Percentiles rank a stretch among this genome's conserved stretches.
Conservation (phyloP, 805 yeast genomes). For the Candida bentonensis region DNA sequence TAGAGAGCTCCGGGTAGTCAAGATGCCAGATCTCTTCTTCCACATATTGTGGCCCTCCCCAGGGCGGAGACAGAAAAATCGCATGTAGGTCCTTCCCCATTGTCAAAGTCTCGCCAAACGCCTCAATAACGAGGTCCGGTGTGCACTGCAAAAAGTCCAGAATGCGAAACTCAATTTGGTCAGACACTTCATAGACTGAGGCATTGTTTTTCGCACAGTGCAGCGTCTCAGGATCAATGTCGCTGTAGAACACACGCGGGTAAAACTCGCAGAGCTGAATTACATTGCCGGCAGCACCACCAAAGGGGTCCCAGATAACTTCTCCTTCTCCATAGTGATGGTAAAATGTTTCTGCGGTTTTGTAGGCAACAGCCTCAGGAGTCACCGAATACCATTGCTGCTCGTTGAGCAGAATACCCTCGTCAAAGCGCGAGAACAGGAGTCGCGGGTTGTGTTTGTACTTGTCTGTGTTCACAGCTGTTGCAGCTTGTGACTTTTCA, state of each 20-base stretch:
- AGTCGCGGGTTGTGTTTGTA: background rate
- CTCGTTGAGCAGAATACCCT: constrained; percentile 52
- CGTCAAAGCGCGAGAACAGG: constrained; percentile 52
- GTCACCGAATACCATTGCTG: constrained; percentile 86
- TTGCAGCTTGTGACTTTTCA: too few relatives aligned
- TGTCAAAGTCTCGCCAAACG: background rate
- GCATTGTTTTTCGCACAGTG: constrained; percentile 36
- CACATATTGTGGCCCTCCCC: background rate
- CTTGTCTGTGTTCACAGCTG: too few relatives aligned
- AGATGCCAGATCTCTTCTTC: background rate
- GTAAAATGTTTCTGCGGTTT: constrained; percentile 16
- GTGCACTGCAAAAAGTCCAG: background rate
- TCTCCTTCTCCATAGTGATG: constrained; percentile 10
- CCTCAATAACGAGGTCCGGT: background rate
- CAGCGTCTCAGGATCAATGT: constrained; percentile 11
- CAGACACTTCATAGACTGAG: constrained; percentile 41
- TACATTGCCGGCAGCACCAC: constrained; percentile 83
- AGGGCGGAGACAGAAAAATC: background rate
- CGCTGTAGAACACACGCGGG: constrained; percentile 15
- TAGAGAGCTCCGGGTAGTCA: background rate
- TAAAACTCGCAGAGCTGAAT: constrained; percentile 50
- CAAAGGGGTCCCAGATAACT: constrained; percentile 48
- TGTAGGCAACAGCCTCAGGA: constrained; percentile 58
- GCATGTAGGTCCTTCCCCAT: background rate
- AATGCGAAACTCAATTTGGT: constrained; percentile 29